These are phyloP conservation scores for Candida taoyuanica DNA, from an alignment of 805 yeast species.

Conservation along the genomic window DNA sequence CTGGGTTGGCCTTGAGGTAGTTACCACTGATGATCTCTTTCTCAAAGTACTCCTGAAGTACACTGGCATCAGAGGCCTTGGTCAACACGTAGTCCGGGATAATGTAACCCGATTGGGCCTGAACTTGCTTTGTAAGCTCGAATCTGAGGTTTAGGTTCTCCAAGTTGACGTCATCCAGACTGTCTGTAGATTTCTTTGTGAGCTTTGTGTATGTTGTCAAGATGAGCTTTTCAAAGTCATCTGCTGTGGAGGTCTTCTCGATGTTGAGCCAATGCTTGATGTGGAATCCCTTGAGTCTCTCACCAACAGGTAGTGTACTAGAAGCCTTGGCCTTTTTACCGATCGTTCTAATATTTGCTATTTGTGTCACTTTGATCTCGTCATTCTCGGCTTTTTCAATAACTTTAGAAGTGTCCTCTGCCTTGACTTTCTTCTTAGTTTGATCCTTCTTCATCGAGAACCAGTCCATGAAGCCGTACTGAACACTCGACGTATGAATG, in stretches of 20 bases:
- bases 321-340: conserved; percentile 19
- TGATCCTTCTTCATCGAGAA: conserved; percentile 31
- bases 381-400: conserved; percentile 35
- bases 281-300: conserved; percentile 25
- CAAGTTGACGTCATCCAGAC: conserved; percentile 17
- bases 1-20: conserved; percentile 14
- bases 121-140: conserved; percentile 31
- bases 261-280: conserved; percentile 33
- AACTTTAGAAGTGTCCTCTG: conserved; percentile 27
- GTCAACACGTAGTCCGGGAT: conserved; percentile 36
- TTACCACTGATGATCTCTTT: conserved; percentile 29
- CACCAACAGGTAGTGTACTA: conserved; percentile 9
- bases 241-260: conserved; percentile 23
- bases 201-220: conserved; percentile 16
- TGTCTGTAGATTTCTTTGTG: conserved; percentile 4
- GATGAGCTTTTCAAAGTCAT: conserved; percentile 26
- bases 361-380: conserved; percentile 17
- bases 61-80: conserved; percentile 26
- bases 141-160: conserved; percentile 32
- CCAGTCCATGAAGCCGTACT: conserved; percentile 36
- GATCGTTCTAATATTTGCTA: conserved; percentile 26
- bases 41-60: conserved; percentile 27
- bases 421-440: conserved; percentile 18
- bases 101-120: conserved; percentile 33
- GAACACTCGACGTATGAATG: conserved; percentile 24